Evolutionary conservation across 768 basidiomycete genomes (phyloP), one percentile per base, ranked within the genome.

Genomic region (Leccinellum luteum): DNA sequence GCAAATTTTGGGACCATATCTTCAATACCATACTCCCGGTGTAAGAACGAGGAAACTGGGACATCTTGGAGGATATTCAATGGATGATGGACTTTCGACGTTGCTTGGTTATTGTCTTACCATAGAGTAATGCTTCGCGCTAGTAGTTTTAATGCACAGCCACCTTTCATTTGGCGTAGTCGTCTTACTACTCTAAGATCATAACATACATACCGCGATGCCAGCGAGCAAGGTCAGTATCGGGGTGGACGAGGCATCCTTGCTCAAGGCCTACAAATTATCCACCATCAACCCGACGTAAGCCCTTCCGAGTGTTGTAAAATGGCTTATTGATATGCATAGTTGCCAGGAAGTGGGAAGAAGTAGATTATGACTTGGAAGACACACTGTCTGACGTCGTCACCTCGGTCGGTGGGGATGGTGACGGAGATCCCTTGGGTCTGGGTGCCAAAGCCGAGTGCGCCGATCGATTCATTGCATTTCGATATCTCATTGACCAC

Each of bases 1-100:
- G 87, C 76, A 98, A 96, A 78, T 76, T 98, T 41, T 98, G 96
- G 96, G 96, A 98, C 73, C 76, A 85, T 68, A 83, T 95, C 38
- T 97, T 97, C 73, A 90, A 87, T 69, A 98, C 94, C 2, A 77
- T 88, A 35, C 79, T 93, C 21, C 79, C 79, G 2, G 79, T 91
- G 32, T 92, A 74, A 75, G 52, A 14, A 9, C 28, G 14, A 47
- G 41, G 48, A 8, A 19, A 17, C 35, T 2, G 15, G 32, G 21
- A n/a, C 12, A 9, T 19, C 19, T 2, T 17, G 6, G 47, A 27
- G 14, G 17, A 61, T 61, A 23, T 54, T 47, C 51, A 34, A 10
- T n/a, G 28, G 5, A 50, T 4, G 48, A 51, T 50, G 48, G 43
- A 19, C 14, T 49, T 55, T 21, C 61, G 13, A 47, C 17, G n/a